Conservation (phyloP, 306 rosid species). For the Fragaria iinumae region DNA sequence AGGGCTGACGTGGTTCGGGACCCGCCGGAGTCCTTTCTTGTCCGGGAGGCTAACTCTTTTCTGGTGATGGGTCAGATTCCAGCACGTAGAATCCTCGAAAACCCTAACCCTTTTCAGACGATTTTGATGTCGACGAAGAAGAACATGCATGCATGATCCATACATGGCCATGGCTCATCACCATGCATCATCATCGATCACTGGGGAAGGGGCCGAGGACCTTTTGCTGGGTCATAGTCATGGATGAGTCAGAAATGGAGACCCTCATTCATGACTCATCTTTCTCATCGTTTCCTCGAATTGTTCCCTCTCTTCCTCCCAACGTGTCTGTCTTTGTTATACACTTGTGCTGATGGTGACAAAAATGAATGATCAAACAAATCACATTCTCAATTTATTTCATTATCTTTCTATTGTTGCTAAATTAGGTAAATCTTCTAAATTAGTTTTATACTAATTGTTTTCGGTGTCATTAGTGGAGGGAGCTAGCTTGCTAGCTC, state of each 20-base stretch:
- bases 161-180: not conserved
- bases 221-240: constrained; percentile 36
- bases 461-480: constrained; percentile 8
- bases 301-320: not conserved
- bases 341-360: not conserved
- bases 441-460: not conserved
- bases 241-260: constrained; percentile 47
- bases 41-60: constrained; percentile 30
- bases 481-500: constrained; percentile 5
- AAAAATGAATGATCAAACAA: constrained; percentile 2
- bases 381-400: constrained; percentile 9
- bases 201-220: not conserved
- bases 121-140: not conserved
- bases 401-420: constrained; percentile 13
- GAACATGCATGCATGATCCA: not conserved
- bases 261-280: constrained; percentile 50
- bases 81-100: not conserved
- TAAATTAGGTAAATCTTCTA: constrained; percentile 13
- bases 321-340: not conserved
- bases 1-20: constrained; percentile 56
- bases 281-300: constrained; percentile 5
- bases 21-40: constrained; percentile 38
- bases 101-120: constrained; percentile 32
- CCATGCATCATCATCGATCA: not conserved
- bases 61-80: not conserved